A percentile compares a stretch with the other conserved stretches of the same genome.
phyloP scores from a whole-genome alignment of 306 rosid species.

The Gleditsia sinensis region DNA sequence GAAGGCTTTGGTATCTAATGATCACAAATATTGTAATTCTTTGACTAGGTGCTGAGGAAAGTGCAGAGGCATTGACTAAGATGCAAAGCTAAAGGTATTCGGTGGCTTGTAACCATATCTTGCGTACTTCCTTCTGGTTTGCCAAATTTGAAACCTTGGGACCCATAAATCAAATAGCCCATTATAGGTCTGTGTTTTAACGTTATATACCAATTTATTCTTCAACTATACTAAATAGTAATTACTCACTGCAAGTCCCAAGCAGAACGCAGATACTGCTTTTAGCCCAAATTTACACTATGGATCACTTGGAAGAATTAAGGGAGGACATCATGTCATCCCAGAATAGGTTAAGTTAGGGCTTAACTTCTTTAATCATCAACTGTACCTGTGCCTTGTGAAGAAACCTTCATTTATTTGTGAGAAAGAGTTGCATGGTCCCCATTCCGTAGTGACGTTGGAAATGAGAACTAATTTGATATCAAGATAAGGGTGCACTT shows the following conservation, averaged over 20 bases:
- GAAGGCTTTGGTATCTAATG: constrained; percentile 48
- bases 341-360: constrained; percentile 18
- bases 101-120: constrained; percentile 27
- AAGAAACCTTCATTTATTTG: constrained; percentile 32
- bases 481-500: constrained; percentile 48
- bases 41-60: constrained; percentile 77
- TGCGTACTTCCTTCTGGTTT: constrained; percentile 23
- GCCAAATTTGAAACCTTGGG: constrained; percentile 44
- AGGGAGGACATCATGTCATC: background rate
- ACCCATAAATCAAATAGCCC: constrained; percentile 32
- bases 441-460: constrained; percentile 30
- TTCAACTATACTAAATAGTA: background rate
- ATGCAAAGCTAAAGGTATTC: constrained; percentile 76
- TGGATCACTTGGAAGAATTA: constrained; percentile 18
- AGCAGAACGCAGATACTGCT: background rate
- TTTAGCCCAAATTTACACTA: background rate
- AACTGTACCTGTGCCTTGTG: background rate
- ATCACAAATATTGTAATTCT: constrained; percentile 37
- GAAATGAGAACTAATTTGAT: constrained; percentile 20
- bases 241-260: no score
- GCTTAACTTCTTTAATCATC: constrained; percentile 5
- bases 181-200: background rate
- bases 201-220: background rate
- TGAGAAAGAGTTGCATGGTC: constrained; percentile 39
- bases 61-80: constrained; percentile 74